Conservation (phyloP, 257 asterid species). For the Solanum virginianum region DNA sequence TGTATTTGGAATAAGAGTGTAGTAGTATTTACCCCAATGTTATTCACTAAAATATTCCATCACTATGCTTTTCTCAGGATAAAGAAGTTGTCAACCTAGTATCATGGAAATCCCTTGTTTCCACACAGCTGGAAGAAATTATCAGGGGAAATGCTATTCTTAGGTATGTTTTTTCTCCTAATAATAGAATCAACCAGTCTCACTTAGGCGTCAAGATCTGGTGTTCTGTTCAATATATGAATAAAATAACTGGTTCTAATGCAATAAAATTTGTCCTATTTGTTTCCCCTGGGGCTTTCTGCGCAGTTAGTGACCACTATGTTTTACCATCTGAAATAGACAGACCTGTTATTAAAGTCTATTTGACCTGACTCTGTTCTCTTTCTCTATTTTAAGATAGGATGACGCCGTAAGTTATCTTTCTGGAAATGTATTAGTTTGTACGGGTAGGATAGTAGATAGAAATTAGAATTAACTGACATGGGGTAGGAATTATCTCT, state of each 20-base stretch:
- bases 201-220: not conserved
- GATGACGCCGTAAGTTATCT: not conserved
- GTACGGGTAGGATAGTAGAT: not conserved
- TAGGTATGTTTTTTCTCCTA: slow-evolving; percentile 33
- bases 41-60: not conserved
- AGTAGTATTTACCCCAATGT: not conserved
- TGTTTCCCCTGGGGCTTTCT: not conserved
- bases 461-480: not conserved
- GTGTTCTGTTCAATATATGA: not conserved
- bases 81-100: slow-evolving; percentile 55
- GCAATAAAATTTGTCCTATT: not conserved
- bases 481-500: not conserved
- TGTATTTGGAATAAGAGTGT: not conserved
- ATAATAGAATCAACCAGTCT: not conserved
- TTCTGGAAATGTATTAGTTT: not conserved
- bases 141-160: slow-evolving; percentile 51
- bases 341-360: not conserved
- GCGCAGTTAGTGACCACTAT: not conserved
- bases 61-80: slow-evolving; percentile 30
- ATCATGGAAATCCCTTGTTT: slow-evolving; percentile 74
- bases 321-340: not conserved
- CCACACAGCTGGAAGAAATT: slow-evolving; percentile 52
- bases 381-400: not conserved
- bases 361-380: not conserved
- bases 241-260: not conserved